phyloP scores from a whole-genome alignment of 106 monocot genomes.

The Chionographis japonica region DNA sequence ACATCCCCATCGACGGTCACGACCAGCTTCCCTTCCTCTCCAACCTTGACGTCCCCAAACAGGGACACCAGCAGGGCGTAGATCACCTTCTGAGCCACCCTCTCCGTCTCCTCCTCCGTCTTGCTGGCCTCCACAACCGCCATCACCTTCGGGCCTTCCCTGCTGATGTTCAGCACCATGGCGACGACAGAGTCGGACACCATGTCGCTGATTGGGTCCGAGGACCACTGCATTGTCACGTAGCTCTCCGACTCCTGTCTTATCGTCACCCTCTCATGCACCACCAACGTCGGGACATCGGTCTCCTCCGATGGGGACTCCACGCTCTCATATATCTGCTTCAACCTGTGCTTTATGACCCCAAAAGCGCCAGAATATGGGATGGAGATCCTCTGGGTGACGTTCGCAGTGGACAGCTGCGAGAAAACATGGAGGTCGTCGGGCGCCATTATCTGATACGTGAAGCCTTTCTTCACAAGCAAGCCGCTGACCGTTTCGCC shows the following conservation, averaged over 20 bases:
- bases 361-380: conserved; percentile 42
- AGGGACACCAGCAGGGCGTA: conserved; percentile 48
- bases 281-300: conserved; percentile 24
- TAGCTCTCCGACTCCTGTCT: conserved; percentile 42
- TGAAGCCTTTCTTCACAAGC: conserved; percentile 51
- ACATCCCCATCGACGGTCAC: conserved; percentile 79
- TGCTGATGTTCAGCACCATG: conserved; percentile 37
- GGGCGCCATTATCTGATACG: conserved; percentile 50
- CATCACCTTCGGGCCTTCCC: conserved; percentile 39
- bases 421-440: conserved; percentile 54
- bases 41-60: conserved; percentile 89
- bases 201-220: conserved; percentile 48
- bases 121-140: conserved; percentile 23
- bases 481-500: conserved; percentile 41
- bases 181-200: conserved; percentile 50
- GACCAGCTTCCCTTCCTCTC: conserved; percentile 73
- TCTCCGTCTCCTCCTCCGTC: conserved; percentile 50
- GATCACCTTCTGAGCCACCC: conserved; percentile 32
- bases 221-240: conserved; percentile 38
- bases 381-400: conserved; percentile 39
- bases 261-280: conserved; percentile 40
- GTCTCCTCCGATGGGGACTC: conserved; percentile 11
- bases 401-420: conserved; percentile 41
- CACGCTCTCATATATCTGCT: conserved; percentile 49
- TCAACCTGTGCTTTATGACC: conserved; percentile 34